phyloP scores from a whole-genome alignment of 2,329 filamentous ascomycete species.

The Tolypocladium nubicola region DNA sequence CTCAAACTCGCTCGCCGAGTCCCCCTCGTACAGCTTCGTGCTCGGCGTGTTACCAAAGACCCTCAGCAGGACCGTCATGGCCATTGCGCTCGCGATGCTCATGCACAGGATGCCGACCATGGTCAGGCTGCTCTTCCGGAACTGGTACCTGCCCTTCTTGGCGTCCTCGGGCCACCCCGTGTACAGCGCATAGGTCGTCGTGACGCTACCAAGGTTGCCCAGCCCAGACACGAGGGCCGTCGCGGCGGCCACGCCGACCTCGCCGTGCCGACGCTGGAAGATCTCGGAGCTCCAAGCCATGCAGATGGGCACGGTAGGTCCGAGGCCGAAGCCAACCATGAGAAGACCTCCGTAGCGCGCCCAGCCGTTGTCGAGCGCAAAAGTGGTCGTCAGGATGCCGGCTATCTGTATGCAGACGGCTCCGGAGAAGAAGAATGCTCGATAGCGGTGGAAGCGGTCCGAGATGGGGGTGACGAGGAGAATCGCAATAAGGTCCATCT shows the following conservation, averaged over 20 bases:
- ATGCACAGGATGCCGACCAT: conserved; percentile 78
- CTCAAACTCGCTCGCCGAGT: conserved; percentile 35
- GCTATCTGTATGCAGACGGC: conserved; percentile 71
- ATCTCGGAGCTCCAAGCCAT: conserved; percentile 92
- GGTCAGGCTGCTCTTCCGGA: conserved; percentile 71
- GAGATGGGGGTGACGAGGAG: conserved; percentile 75
- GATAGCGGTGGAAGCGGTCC: conserved; percentile 73
- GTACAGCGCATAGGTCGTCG: conserved; percentile 84
- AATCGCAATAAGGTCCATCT: conserved; percentile 85
- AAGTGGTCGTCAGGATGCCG: conserved; percentile 69
- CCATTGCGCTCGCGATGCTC: conserved; percentile 62
- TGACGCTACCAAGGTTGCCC: conserved; percentile 76
- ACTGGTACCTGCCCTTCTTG: conserved; percentile 56
- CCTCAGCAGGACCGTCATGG: conserved; percentile 58
- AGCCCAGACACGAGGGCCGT: conserved; percentile 77
- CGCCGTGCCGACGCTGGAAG: conserved; percentile 80
- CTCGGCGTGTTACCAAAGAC: conserved; percentile 43
- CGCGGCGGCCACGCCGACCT: conserved; percentile 81
- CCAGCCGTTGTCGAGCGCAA: conserved; percentile 62
- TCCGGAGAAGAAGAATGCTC: conserved; percentile 70
- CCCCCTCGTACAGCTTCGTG: conserved; percentile 29
- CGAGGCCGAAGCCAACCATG: conserved; percentile 81
- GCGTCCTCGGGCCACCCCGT: conserved; percentile 75
- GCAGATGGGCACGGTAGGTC: conserved; percentile 82
- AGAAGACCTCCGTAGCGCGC: conserved; percentile 80